Percentiles rank a stretch among this genome's conserved stretches.
Evolutionary conservation across 441 rosid species (phyloP).

Genomic region (Euphorbia corollata): DNA sequence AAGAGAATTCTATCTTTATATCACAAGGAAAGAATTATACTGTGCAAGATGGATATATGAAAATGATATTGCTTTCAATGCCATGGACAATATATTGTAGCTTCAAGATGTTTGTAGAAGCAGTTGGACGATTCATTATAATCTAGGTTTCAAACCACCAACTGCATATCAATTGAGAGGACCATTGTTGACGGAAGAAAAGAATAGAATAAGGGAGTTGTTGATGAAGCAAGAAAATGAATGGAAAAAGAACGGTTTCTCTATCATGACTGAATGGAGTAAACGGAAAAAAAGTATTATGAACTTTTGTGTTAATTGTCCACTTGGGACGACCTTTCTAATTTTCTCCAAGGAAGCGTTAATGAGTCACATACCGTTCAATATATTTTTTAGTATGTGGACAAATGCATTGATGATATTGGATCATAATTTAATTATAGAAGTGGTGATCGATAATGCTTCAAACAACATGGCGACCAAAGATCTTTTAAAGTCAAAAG

Average conservation of each 20-base stretch:
- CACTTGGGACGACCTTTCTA: too few relatives aligned
- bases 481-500: too few relatives aligned
- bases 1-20: too few relatives aligned
- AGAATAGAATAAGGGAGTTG: not conserved
- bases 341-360: not conserved
- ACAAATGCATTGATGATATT: too few relatives aligned
- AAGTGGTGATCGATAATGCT: not conserved
- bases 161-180: not conserved
- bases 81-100: not conserved
- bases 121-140: not conserved
- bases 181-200: not conserved
- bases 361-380: not conserved
- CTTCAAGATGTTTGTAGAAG: not conserved
- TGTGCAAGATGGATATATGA: not conserved
- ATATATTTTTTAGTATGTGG: too few relatives aligned
- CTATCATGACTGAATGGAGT: too few relatives aligned
- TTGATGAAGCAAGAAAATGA: not conserved
- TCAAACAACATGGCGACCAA: not conserved
- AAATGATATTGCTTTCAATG: not conserved
- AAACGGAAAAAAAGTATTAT: too few relatives aligned
- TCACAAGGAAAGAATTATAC: too few relatives aligned
- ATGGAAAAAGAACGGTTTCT: too few relatives aligned
- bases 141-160: not conserved
- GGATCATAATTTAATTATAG: not conserved
- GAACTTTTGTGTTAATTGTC: too few relatives aligned